phyloP scores from a whole-genome alignment of 169 alveolate genomes.

The Cryptosporidium andersoni region DNA sequence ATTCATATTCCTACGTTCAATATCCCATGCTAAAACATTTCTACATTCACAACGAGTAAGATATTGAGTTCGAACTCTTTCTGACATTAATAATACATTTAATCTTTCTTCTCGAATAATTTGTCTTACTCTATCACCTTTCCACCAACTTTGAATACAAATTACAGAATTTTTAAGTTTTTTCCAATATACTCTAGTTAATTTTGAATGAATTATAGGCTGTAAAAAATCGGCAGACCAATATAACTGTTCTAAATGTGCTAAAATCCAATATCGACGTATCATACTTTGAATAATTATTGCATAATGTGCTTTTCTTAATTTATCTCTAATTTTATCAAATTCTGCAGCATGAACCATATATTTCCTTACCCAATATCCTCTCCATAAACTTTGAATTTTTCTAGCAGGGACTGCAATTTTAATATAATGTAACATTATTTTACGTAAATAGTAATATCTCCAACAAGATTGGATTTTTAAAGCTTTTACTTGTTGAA shows the following conservation, averaged over 20 bases:
- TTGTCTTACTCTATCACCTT: slow-evolving; percentile 74
- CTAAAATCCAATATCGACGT: slow-evolving; percentile 64
- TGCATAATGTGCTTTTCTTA: slow-evolving; percentile 44
- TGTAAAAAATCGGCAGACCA: slow-evolving; percentile 66
- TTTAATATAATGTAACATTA: slow-evolving; percentile 46
- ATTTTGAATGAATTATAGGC: slow-evolving; percentile 54
- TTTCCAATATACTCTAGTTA: slow-evolving; percentile 58
- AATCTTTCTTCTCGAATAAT: slow-evolving; percentile 75
- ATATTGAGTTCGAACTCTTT: slow-evolving; percentile 66
- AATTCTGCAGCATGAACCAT: slow-evolving; percentile 24
- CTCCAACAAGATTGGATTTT: slow-evolving; percentile 59
- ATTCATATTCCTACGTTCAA: slow-evolving; percentile 47
- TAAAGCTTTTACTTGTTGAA: slow-evolving; percentile 53
- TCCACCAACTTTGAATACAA: slow-evolving; percentile 77
- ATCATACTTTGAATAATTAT: slow-evolving; percentile 60
- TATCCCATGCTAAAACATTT: slow-evolving; percentile 34
- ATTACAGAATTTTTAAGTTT: slow-evolving; percentile 61
- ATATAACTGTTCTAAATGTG: slow-evolving; percentile 48
- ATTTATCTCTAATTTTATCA: slow-evolving; percentile 36
- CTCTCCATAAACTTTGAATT: slow-evolving; percentile 76
- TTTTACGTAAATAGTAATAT: slow-evolving; percentile 32
- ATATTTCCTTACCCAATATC: slow-evolving; percentile 68
- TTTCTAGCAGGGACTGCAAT: slow-evolving; percentile 70
- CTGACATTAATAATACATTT: slow-evolving; percentile 69
- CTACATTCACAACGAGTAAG: slow-evolving; percentile 42